A percentile compares a stretch with the other conserved stretches of the same genome.
phyloP scores from a whole-genome alignment of 179 eudicot genomes.

The Beta macrorhiza region DNA sequence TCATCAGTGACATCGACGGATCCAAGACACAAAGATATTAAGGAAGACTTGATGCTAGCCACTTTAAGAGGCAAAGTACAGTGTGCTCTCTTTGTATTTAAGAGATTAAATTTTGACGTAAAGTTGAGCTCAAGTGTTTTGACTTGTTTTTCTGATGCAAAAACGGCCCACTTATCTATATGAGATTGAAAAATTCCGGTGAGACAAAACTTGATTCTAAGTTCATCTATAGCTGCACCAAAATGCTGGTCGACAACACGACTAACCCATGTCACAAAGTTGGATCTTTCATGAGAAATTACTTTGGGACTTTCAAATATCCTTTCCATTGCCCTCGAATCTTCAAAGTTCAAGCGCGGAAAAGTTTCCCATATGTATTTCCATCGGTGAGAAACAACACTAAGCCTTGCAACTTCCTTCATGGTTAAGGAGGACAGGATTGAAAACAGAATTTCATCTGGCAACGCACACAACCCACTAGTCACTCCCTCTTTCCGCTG shows the following conservation, averaged over 20 bases:
- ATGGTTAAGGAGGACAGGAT: conserved; percentile 7
- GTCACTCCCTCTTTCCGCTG: background rate
- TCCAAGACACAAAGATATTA: conserved; percentile 1
- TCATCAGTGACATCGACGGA: conserved; percentile 8
- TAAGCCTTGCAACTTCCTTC: conserved; percentile 1
- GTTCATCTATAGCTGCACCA: conserved; percentile 1
- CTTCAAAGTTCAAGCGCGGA: conserved; percentile 2
- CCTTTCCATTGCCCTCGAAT: background rate
- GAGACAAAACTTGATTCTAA: background rate
- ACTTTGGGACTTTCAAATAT: background rate
- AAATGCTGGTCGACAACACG: background rate
- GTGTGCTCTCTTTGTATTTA: background rate
- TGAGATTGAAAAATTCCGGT: background rate
- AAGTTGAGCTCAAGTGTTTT: background rate
- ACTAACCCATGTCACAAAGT: background rate
- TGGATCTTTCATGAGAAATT: background rate
- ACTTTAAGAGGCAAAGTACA: background rate
- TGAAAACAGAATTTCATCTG: conserved; percentile 4
- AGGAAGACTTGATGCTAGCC: conserved; percentile 1
- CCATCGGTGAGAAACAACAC: background rate
- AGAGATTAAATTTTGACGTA: background rate
- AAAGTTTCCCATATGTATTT: background rate
- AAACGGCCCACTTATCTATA: background rate
- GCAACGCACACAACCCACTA: background rate
- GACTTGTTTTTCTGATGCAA: background rate